Percentiles rank a stretch among this genome's conserved stretches.
Evolutionary conservation across 2,329 filamentous ascomycete species (phyloP).

Genomic region (Meredithiella fracta): DNA sequence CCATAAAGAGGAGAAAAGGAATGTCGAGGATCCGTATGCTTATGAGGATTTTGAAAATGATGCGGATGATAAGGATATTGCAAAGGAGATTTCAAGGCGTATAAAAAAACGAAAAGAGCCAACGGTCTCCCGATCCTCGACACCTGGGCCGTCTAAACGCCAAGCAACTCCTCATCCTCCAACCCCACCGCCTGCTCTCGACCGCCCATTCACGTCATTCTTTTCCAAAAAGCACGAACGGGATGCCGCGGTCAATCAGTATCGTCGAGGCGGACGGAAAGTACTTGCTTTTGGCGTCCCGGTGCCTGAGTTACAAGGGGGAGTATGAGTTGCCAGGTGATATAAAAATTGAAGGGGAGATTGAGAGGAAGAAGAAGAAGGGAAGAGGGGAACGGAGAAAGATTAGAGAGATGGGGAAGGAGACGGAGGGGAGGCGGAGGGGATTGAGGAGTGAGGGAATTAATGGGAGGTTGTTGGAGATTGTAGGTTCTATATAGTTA

Average conservation of each 20-base stretch:
- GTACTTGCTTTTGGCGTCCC: constrained; percentile 67
- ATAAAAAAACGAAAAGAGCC: neutral
- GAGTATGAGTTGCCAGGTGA: constrained; percentile 62
- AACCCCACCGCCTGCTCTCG: constrained; percentile 18
- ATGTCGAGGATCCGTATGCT: neutral
- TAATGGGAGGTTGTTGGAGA: neutral
- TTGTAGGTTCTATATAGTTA: neutral
- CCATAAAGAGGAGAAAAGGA: neutral
- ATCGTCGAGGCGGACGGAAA: constrained; percentile 51
- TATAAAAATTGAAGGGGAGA: constrained; percentile 44
- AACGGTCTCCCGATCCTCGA: neutral
- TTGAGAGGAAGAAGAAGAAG: constrained; percentile 46
- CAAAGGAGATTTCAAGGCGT: neutral
- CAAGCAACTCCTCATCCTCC: constrained; percentile 15
- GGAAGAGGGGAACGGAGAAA: constrained; percentile 61
- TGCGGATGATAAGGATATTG: neutral
- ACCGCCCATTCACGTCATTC: constrained; percentile 66
- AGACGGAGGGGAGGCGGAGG: neutral
- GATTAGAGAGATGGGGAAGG: neutral
- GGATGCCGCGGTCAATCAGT: constrained; percentile 58
- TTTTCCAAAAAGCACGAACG: constrained; percentile 67
- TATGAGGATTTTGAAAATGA: neutral
- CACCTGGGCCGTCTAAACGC: constrained; percentile 14
- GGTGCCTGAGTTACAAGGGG: constrained; percentile 53
- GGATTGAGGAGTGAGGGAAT: neutral